These are phyloP conservation scores for Fusarium citri DNA, from an alignment of 2,329 filamentous ascomycete genomes.

Conservation along the genomic window DNA sequence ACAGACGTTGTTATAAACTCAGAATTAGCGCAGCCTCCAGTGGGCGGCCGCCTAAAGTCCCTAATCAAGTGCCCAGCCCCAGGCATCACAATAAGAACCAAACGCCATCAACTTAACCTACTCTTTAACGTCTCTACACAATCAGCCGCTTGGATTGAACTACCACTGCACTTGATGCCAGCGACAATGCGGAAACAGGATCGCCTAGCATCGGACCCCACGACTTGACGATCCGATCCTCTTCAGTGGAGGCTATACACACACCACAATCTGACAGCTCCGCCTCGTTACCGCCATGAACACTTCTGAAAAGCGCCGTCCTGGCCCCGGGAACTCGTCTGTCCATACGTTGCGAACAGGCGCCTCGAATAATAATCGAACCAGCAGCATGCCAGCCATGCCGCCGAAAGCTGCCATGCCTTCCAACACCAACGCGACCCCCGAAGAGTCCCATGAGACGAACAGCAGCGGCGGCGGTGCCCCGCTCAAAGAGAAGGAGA, in stretches of 20 bases:
- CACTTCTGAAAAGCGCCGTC: slow-evolving; percentile 59
- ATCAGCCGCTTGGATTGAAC: background rate
- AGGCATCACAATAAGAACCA: slow-evolving; percentile 37
- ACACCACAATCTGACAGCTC: slow-evolving; percentile 16
- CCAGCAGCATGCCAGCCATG: slow-evolving; percentile 46
- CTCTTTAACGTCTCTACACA: background rate
- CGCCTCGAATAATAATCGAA: slow-evolving; percentile 48
- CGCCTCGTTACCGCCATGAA: slow-evolving; percentile 50
- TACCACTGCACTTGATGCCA: slow-evolving; percentile 32
- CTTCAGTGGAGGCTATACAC: slow-evolving; percentile 29
- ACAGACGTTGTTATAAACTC: slow-evolving; percentile 7
- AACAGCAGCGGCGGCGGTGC: slow-evolving; percentile 46
- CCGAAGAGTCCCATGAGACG: slow-evolving; percentile 45
- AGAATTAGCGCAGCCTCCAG: slow-evolving; percentile 28
- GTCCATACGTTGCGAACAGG: slow-evolving; percentile 30
- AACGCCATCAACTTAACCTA: slow-evolving; percentile 33
- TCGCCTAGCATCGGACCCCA: slow-evolving; percentile 44
- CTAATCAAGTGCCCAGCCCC: slow-evolving; percentile 10
- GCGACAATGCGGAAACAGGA: slow-evolving; percentile 49
- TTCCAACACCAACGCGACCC: slow-evolving; percentile 35
- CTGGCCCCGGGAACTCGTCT: slow-evolving; percentile 44
- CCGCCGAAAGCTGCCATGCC: slow-evolving; percentile 49
- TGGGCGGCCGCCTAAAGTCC: slow-evolving; percentile 29
- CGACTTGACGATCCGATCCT: slow-evolving; percentile 45
- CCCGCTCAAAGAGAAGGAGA: slow-evolving; percentile 46